These are phyloP conservation scores for Aspergillus melleus DNA, from an alignment of 2,329 filamentous ascomycete species.

Conservation along the genomic window DNA sequence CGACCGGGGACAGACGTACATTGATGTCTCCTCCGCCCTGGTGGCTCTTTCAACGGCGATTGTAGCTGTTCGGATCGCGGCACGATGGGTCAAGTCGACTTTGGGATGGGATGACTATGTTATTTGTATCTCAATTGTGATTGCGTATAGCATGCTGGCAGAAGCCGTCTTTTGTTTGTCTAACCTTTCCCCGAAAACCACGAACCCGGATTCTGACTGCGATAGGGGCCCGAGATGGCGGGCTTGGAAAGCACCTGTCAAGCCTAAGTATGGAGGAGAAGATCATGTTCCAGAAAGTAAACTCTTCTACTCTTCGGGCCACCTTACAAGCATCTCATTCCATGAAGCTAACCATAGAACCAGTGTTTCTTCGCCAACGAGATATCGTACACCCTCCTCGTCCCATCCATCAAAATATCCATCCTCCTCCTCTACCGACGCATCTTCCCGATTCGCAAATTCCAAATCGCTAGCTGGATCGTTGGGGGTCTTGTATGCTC, in stretches of 20 bases:
- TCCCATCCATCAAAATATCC: conserved; percentile 3
- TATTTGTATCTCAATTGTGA: conserved; percentile 1
- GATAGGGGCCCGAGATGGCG: neutral
- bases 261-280: neutral
- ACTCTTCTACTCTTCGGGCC: too few relatives aligned
- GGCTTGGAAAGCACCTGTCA: conserved; percentile 2
- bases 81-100: neutral
- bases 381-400: conserved; percentile 1
- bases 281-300: neutral
- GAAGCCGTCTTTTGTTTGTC: neutral
- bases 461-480: neutral
- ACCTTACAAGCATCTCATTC: neutral
- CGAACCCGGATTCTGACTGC: neutral
- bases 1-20: neutral
- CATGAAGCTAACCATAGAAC: neutral
- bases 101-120: conserved; percentile 3
- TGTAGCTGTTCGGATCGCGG: neutral
- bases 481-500: neutral
- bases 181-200: too few relatives aligned
- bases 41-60: neutral
- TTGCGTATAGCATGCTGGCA: conserved; percentile 1
- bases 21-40: neutral
- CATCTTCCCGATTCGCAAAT: neutral
- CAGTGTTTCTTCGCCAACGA: conserved; percentile 7
- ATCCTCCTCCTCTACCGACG: conserved; percentile 5